A percentile compares a stretch with the other conserved stretches of the same genome.
Evolutionary conservation across 2,329 filamentous ascomycete species (phyloP).

Genomic region (Aspergillus intermedius): DNA sequence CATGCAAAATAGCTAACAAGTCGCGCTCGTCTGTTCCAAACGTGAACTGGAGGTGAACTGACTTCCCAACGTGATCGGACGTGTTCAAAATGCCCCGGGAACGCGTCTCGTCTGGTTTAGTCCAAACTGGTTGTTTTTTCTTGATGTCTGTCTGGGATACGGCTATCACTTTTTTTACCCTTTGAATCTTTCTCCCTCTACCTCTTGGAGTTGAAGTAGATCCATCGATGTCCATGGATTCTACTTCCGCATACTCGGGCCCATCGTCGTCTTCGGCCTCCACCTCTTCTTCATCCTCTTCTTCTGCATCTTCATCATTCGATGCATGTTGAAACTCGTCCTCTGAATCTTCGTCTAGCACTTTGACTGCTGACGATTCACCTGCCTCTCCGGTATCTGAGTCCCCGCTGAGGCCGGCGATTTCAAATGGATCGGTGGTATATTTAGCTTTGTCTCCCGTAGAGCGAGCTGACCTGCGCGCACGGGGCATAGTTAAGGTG

Average conservation of each 20-base stretch:
- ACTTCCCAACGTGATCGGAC: constrained; percentile 34
- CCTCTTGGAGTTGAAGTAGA: not conserved
- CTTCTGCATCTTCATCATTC: constrained; percentile 16
- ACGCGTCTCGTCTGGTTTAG: constrained; percentile 23
- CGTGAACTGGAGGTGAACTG: constrained; percentile 41
- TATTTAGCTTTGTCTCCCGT: constrained; percentile 26
- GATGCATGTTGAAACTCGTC: constrained; percentile 27
- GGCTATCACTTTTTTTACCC: not conserved
- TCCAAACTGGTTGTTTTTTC: constrained; percentile 15
- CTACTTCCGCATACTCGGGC: constrained; percentile 9
- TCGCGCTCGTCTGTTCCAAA: constrained; percentile 49
- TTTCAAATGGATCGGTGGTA: constrained; percentile 30
- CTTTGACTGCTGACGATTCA: constrained; percentile 1
- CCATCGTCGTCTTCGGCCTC: constrained; percentile 5
- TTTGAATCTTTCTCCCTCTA: not conserved
- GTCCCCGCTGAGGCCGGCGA: constrained; percentile 26
- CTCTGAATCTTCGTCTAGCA: constrained; percentile 24
- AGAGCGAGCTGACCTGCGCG: constrained; percentile 31
- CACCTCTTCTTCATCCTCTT: constrained; percentile 15
- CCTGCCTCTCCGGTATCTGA: constrained; percentile 15
- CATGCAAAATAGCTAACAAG: constrained; percentile 41
- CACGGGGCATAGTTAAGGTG: constrained; percentile 14
- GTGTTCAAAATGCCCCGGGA: constrained; percentile 33
- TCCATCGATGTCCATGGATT: constrained; percentile 8
- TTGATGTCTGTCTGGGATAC: constrained; percentile 4